These are phyloP conservation scores for Trichoderma citrinoviride DNA, from an alignment of 2,329 filamentous ascomycete genomes.

Conservation along the genomic window DNA sequence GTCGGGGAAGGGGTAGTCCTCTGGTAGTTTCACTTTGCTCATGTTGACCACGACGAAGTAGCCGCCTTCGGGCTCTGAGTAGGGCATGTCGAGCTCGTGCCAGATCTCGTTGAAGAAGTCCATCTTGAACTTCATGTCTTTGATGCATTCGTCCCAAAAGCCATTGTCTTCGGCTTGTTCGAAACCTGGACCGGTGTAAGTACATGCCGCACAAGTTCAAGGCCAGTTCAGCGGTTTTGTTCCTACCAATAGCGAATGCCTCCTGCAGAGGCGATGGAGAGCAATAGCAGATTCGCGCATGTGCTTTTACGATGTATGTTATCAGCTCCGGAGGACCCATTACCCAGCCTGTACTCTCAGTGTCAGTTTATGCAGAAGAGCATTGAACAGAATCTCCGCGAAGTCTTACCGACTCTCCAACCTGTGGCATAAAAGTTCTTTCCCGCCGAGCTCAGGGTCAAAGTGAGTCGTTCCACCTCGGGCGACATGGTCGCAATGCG, in stretches of 20 bases:
- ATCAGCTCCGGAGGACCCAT: background rate
- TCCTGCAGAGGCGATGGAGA: constrained; percentile 8
- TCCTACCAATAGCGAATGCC: constrained; percentile 6
- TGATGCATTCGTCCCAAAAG: constrained; percentile 5
- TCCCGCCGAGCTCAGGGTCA: constrained; percentile 2
- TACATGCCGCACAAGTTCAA: background rate
- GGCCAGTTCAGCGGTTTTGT: too few relatives aligned
- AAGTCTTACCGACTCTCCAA: constrained; percentile 3
- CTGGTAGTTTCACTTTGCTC: constrained; percentile 4
- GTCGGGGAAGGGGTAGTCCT: background rate
- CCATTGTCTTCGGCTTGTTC: constrained; percentile 5
- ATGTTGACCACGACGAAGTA: constrained; percentile 9
- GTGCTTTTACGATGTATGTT: background rate
- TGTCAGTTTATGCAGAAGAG: background rate
- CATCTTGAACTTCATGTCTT: constrained; percentile 12
- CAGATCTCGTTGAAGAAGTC: constrained; percentile 6
- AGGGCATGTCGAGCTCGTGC: constrained; percentile 5
- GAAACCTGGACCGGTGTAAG: background rate
- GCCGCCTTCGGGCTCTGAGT: constrained; percentile 4
- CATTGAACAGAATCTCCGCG: too few relatives aligned
- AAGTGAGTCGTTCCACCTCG: background rate
- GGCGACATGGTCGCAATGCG: constrained; percentile 6
- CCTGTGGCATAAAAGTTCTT: constrained; percentile 14
- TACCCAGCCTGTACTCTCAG: background rate
- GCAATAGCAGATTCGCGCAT: constrained; percentile 2